Percentiles rank a stretch among this genome's conserved stretches.
Conservation (phyloP, 805 yeast genomes). For the Yamadazyma philogaea region DNA sequence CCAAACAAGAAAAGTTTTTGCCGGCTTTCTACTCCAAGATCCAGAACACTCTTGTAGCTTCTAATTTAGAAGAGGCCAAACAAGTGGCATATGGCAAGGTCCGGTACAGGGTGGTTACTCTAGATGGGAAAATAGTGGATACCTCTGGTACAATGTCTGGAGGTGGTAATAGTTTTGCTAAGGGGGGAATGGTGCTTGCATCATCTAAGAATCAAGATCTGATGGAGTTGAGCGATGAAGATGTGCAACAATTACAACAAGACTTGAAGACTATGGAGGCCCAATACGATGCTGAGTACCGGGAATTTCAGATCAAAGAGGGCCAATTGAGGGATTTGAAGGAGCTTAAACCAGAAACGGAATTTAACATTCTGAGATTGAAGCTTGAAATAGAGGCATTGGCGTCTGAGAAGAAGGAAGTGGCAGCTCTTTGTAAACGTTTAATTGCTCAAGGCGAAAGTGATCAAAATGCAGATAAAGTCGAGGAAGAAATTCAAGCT, state of each 20-base stretch:
- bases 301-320: slow-evolving; percentile 58
- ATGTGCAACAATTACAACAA: slow-evolving; percentile 50
- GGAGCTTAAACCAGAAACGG: slow-evolving; percentile 69
- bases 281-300: slow-evolving; percentile 47
- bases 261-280: slow-evolving; percentile 54
- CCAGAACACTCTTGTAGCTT: slow-evolving; percentile 84
- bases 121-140: slow-evolving; percentile 89
- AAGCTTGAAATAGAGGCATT: slow-evolving; percentile 64
- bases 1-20: slow-evolving; percentile 62
- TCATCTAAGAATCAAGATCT: slow-evolving; percentile 27
- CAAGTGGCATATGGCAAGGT: slow-evolving; percentile 78
- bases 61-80: slow-evolving; percentile 74
- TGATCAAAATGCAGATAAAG: slow-evolving; percentile 22
- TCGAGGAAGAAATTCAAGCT: slow-evolving; percentile 36
- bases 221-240: slow-evolving; percentile 50
- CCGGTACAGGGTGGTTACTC: slow-evolving; percentile 85
- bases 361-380: slow-evolving; percentile 54
- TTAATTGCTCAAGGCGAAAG: slow-evolving; percentile 37
- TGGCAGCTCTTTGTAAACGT: slow-evolving; percentile 42
- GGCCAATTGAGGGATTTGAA: slow-evolving; percentile 53
- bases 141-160: slow-evolving; percentile 96
- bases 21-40: slow-evolving; percentile 90
- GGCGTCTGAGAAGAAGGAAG: slow-evolving; percentile 49
- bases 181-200: slow-evolving; percentile 72
- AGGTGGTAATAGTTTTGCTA: slow-evolving; percentile 72